Evolutionary conservation across 805 yeast species (phyloP).

Genomic region (Clavispora santaluciae): DNA sequence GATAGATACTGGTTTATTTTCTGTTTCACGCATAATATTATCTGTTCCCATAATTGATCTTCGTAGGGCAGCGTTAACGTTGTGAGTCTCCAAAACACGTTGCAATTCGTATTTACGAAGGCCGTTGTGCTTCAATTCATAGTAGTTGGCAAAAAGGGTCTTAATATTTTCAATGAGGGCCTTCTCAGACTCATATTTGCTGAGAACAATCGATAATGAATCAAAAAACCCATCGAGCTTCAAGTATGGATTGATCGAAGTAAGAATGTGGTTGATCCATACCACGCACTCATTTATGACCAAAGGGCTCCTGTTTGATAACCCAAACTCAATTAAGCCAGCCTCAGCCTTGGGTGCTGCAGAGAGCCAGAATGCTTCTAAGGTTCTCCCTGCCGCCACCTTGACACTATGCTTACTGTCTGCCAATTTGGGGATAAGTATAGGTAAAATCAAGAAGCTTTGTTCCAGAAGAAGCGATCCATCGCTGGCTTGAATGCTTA

Average conservation of each 20-base stretch:
- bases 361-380: slow-evolving; percentile 53
- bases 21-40: not conserved
- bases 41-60: slow-evolving; percentile 15
- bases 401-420: slow-evolving; percentile 35
- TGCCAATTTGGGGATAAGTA: slow-evolving; percentile 43
- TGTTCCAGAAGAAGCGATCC: slow-evolving; percentile 36
- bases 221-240: slow-evolving; percentile 25
- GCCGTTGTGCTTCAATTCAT: slow-evolving; percentile 25
- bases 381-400: slow-evolving; percentile 45
- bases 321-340: slow-evolving; percentile 39
- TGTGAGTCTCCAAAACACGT: slow-evolving; percentile 33
- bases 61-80: slow-evolving; percentile 23
- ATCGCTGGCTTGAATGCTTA: slow-evolving; percentile 50
- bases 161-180: slow-evolving; percentile 16
- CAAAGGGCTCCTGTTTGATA: slow-evolving; percentile 32
- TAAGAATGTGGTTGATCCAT: slow-evolving; percentile 41
- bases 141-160: slow-evolving; percentile 23
- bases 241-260: slow-evolving; percentile 28
- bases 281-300: slow-evolving; percentile 41
- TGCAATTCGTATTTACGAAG: slow-evolving; percentile 44
- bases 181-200: slow-evolving; percentile 3
- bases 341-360: slow-evolving; percentile 45
- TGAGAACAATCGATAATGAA: slow-evolving; percentile 18
- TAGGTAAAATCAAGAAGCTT: slow-evolving; percentile 45
- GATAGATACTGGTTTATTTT: not conserved